Base-by-base conservation (phyloP, 2,329 filamentous ascomycete species). In the Diplodia intermedia region DNA sequence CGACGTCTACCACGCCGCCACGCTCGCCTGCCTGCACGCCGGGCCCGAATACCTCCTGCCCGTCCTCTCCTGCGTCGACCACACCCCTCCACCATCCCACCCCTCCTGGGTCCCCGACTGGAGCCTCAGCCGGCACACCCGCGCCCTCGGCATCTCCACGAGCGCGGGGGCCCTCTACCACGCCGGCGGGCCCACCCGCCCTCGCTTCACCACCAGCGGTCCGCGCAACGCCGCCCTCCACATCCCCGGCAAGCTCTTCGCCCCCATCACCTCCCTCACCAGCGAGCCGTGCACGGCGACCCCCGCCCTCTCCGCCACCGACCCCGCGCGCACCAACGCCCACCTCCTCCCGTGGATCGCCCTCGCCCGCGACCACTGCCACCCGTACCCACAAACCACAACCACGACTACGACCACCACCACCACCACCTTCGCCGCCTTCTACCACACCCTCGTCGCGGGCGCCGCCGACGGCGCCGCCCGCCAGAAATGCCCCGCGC, bases 91-190 rank as follows among this genome's bases (percentile, higher is more conserved):
- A 0, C 15, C 71, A 71, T 20, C 43, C 9, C 36, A 72, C 1
- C 72, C 72, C 11, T 75, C 74, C 0, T 75, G 74, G 73, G 60
- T 74, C 8, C 74, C 73, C 0, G 73, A 74, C 26, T 75, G 74
- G 73, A 73, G 69, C 52, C 52, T 50, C 0, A 57, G 69, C 18
- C 72, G 72, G 8, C 68, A 70, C 1, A 76, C 73, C 4, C 68
- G 71, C 36, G 57, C 71, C 1, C 26, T 75, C 2, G 73, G 70
- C 18, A 74, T 71, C 49, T 73, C 69, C 20, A 75, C 72, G 1
- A 73, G 69, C 53, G 67, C 72, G 3, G 70, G 68, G 66, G 65
- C 69, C 29, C 18, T 74, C 4, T 75, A 74, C 54, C 56, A 26
- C 11, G 70, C 71, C 8, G 71, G 71, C 7, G 69, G 71, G 3